These are phyloP conservation scores for Obelidium mucronatum DNA, from an alignment of 192 early-diverging fungal species.

Conservation along the genomic window DNA sequence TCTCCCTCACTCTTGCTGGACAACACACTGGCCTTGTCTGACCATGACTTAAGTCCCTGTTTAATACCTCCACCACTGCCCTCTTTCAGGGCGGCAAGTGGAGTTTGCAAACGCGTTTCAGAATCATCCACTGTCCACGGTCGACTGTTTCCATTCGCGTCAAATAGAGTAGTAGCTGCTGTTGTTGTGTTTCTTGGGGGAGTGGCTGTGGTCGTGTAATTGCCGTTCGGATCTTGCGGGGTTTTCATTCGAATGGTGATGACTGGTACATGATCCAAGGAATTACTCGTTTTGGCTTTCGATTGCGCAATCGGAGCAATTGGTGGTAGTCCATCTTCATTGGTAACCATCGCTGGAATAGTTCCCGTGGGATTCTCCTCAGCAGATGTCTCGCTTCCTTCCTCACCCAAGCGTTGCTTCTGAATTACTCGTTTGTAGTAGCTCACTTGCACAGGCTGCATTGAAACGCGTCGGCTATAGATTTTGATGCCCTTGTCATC, in stretches of 20 bases:
- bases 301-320: neutral
- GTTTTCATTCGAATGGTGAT: constrained; percentile 8
- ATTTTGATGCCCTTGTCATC: constrained; percentile 21
- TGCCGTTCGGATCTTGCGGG: neutral
- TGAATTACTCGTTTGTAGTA: constrained; percentile 14
- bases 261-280: neutral
- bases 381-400: neutral
- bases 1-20: too few relatives aligned
- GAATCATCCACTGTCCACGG: constrained; percentile 2
- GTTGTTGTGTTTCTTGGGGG: constrained; percentile 10
- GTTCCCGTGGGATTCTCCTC: neutral
- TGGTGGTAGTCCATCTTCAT: too few relatives aligned
- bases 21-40: neutral
- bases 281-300: neutral
- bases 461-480: constrained; percentile 5
- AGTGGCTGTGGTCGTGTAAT: neutral
- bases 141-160: constrained; percentile 5
- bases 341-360: neutral
- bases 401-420: neutral
- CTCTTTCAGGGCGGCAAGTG: neutral
- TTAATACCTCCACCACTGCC: neutral
- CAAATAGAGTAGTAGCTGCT: constrained; percentile 15
- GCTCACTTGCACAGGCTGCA: constrained; percentile 22
- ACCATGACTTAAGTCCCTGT: neutral
- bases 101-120: neutral